phyloP scores from a whole-genome alignment of 139 green algal species.

The Edaphochlamys debaryana region DNA sequence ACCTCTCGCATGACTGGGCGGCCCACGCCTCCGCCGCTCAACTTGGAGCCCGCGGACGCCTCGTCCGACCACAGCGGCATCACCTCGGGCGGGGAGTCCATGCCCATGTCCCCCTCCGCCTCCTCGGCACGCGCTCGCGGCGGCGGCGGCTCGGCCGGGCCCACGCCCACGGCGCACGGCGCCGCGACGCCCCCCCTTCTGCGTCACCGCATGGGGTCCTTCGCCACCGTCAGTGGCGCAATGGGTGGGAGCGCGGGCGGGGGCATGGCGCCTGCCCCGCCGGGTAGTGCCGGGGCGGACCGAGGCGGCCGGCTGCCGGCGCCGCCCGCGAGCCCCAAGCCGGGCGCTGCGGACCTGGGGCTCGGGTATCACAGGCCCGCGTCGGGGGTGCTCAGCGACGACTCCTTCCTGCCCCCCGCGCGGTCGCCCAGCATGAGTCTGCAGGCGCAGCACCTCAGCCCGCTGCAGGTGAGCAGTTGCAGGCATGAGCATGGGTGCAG shows the following conservation, averaged over 20 bases:
- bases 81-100: not conserved
- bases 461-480: conserved; percentile 14
- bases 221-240: not conserved
- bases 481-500: too few species aligned
- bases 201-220: conserved; percentile 4
- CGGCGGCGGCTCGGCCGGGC: not conserved
- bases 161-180: not conserved
- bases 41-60: not conserved
- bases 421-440: conserved; percentile 18
- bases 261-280: too few species aligned
- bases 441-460: conserved; percentile 15
- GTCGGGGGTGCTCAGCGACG: conserved; percentile 40
- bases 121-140: not conserved
- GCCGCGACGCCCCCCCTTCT: not conserved
- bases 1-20: too few species aligned
- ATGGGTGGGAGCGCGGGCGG: not conserved
- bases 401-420: conserved; percentile 30
- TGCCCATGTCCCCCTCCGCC: not conserved
- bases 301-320: not conserved
- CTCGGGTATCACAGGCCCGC: conserved; percentile 27
- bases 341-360: not conserved
- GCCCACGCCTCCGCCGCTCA: not conserved
- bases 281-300: too few species aligned
- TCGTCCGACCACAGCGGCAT: not conserved
- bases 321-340: conserved; percentile 31